Conservation (phyloP, 1,139 yeast species). For the Eremothecium gossypii region DNA sequence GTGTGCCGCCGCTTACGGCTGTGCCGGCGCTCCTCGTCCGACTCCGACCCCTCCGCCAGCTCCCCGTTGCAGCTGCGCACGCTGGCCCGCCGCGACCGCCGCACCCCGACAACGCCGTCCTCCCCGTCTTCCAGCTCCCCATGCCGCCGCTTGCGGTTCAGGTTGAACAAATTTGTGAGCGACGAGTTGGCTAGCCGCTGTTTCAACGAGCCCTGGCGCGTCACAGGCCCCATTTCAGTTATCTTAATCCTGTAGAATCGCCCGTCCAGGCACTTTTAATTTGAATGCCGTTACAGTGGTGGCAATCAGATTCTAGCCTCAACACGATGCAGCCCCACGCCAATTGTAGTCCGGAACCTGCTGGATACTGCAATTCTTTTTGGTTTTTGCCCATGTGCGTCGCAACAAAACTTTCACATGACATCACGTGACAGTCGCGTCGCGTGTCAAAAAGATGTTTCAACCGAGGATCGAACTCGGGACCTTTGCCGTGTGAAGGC, state of each 20-base stretch:
- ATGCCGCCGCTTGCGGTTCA: constrained; percentile 18
- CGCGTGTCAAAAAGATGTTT: constrained; percentile 14
- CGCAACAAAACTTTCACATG: too few species aligned
- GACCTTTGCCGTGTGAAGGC: constrained; percentile 33
- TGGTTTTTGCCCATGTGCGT: too few species aligned
- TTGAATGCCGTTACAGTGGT: too few species aligned
- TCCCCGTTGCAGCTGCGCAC: neutral
- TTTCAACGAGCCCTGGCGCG: constrained; percentile 16
- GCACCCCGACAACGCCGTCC: constrained; percentile 1
- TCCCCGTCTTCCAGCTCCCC: constrained; percentile 10
- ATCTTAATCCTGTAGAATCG: neutral
- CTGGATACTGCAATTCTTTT: too few species aligned
- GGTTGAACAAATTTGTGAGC: constrained; percentile 25
- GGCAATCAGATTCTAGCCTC: too few species aligned
- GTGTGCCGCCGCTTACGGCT: constrained; percentile 13
- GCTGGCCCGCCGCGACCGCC: neutral
- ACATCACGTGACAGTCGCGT: too few species aligned
- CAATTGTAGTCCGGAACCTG: too few species aligned
- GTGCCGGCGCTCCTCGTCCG: constrained; percentile 6
- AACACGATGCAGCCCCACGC: too few species aligned
- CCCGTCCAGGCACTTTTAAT: too few species aligned
- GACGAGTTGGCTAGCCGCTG: constrained; percentile 22
- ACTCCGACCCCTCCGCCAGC: constrained; percentile 2
- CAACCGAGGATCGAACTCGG: constrained; percentile 32
- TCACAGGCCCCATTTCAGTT: constrained; percentile 6